Percentiles rank a stretch among this genome's conserved stretches.
These are phyloP conservation scores for Protea cynaroides DNA, from an alignment of 164 flowering plant genomes.

Conservation along the genomic window DNA sequence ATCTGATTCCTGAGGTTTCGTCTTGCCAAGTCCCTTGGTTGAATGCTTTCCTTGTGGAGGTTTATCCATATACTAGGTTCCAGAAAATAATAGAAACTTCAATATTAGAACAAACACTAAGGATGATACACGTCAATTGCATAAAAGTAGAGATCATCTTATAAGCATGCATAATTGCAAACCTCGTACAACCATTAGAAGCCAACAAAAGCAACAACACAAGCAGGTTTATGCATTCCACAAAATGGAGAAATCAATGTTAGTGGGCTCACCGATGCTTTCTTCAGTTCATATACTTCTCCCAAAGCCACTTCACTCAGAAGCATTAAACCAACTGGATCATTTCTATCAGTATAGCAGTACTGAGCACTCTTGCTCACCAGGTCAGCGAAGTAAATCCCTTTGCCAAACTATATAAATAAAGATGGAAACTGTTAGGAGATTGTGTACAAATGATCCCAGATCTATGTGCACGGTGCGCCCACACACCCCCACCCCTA, in stretches of 20 bases:
- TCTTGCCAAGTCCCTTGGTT: slow-evolving; percentile 86
- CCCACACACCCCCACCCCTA: too few relatives aligned
- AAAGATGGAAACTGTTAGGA: slow-evolving; percentile 1
- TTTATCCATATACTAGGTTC: slow-evolving; percentile 68
- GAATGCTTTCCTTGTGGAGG: slow-evolving; percentile 95
- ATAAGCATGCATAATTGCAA: not conserved
- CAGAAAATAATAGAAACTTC: not conserved
- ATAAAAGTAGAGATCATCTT: not conserved
- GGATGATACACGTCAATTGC: not conserved
- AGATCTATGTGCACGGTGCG: too few relatives aligned
- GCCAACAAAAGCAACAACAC: too few relatives aligned
- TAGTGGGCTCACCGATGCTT: slow-evolving; percentile 47
- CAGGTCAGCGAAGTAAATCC: slow-evolving; percentile 94
- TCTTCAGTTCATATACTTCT: slow-evolving; percentile 75
- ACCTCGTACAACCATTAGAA: not conserved
- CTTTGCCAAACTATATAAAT: slow-evolving; percentile 81
- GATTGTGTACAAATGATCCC: too few relatives aligned
- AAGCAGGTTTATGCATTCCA: too few relatives aligned
- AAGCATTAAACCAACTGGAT: slow-evolving; percentile 89
- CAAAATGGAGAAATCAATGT: not conserved
- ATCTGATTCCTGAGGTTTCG: slow-evolving; percentile 59
- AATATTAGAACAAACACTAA: not conserved
- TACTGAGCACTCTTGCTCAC: slow-evolving; percentile 99
- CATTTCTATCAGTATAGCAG: slow-evolving; percentile 65
- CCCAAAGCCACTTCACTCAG: slow-evolving; percentile 97